Evolutionary conservation across 2,329 filamentous ascomycete species (phyloP), one percentile per base, ranked within the genome.

Genomic region (Onygenales sp.): DNA sequence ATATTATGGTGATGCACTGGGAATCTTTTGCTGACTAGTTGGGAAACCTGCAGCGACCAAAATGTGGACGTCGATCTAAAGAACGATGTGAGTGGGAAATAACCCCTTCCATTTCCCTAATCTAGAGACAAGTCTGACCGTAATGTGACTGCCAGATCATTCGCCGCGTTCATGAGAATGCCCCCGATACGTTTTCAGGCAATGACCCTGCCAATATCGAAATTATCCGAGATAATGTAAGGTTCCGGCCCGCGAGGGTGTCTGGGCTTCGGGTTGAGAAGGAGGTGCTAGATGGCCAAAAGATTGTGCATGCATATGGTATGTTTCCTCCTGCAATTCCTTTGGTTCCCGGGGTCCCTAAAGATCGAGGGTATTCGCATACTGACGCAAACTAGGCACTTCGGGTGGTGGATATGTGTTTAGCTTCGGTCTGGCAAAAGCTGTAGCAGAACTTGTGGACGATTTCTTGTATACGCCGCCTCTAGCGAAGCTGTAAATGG

Each of bases 191-290:
- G n/a, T 49, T 49, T 27, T 1, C 17, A n/a, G 27, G 9, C 5
- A n/a, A 14, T 13, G 17, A 49, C 10, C n/a, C 27, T 6, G 33
- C 45, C 14, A 36, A 32, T 32, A 10, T 73, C 36, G 65, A 71
- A 48, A 66, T 75, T 4, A 62, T 75, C 51, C 64, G 62, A n/a
- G 72, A 74, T 55, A 72, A 72, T 55, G 72, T 75, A 11, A 73
- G 73, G 2, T 62, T 72, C 5, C 62, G 73, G 37, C 73, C 73
- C 9, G 69, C 69, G 21, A 59, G 73, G 37, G 68, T 73, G 49
- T 71, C 70, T 1, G 73, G 73, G 1, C 57, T 81, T 69, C 68
- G 79, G 10, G 68, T 82, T 10, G 78, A 81, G 61, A 65, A 65
- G 14, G 78, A 82, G 61, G 61, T 49, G 27, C 11, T 33, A 32